Evolutionary conservation across 345 rosid genomes (phyloP), one percentile per base, ranked within the genome.

Genomic region (Noccaea bulbosa): DNA sequence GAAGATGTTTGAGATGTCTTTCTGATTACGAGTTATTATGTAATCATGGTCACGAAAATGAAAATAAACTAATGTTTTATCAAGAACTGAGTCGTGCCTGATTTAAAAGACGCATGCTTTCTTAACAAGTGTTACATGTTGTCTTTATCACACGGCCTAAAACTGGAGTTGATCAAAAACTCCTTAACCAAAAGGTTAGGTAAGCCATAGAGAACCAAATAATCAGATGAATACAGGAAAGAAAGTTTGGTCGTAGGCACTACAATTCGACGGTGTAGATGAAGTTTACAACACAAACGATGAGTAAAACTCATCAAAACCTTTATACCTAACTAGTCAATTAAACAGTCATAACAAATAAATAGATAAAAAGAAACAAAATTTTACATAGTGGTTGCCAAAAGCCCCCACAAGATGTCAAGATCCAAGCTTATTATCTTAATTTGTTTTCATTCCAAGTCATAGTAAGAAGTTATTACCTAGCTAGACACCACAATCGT

Each of bases 271-370:
- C 47, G 22, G 24, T 4, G 48, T 27, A 8, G 9, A 40, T 37
- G 32, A 35, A 56, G 27, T 57, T 22, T 33, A 10, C 58, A 58
- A 58, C 57, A 58, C 9, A 11, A 40, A 70, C 32, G 61, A 32
- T 16, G 24, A 61, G 46, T 11, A 17, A 61, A 40, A 71, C 27
- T 33, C 2, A 30, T 35, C 43, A 35, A 50, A 44, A 39, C 12
- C 56, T 65, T 56, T 72, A 55, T 6, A 47, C 70, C 76, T 45
- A 63, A 64, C 70, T 11, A 56, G 70, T 30, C 44, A 38, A 64
- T 55, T 55, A 16, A 64, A 55, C 65, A 63, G 40, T 63, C 34
- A 33, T 50, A 41, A 27, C 30, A 27, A 6, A 32, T 51, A 71
- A 51, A 33, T 32, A 16, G 59, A 34, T 16, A 10, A 16, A 52